Percentiles rank a stretch among this genome's conserved stretches.
These are phyloP conservation scores for Beauveria asiatica DNA, from an alignment of 2,329 filamentous ascomycete genomes.

Conservation along the genomic window DNA sequence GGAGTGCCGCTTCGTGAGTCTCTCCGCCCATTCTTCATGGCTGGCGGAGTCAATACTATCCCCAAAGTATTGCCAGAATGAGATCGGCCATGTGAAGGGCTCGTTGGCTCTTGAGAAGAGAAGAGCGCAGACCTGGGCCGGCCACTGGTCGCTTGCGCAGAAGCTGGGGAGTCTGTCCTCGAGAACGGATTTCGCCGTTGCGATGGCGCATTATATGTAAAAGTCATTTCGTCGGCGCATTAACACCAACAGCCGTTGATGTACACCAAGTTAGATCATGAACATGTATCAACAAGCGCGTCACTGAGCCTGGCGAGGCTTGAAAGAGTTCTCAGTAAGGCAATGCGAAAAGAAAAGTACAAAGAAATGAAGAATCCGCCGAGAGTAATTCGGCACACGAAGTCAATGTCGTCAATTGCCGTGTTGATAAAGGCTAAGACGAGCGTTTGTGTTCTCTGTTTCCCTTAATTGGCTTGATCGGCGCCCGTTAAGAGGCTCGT, in stretches of 20 bases:
- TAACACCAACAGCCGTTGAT: conserved; percentile 20
- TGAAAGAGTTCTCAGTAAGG: conserved; percentile 5
- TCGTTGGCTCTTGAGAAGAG: conserved; percentile 32
- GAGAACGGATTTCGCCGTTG: conserved; percentile 74
- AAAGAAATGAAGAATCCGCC: conserved; percentile 9
- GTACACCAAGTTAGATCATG: conserved; percentile 13
- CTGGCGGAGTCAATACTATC: conserved; percentile 30
- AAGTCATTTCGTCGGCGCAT: conserved; percentile 24
- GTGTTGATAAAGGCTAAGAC: neutral
- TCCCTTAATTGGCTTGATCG: neutral
- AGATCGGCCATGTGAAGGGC: conserved; percentile 55
- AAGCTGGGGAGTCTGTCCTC: conserved; percentile 59
- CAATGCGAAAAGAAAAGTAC: conserved; percentile 13
- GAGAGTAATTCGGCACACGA: neutral
- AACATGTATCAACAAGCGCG: conserved; percentile 20
- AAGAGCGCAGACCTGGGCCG: conserved; percentile 72
- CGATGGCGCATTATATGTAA: conserved; percentile 33
- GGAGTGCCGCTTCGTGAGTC: conserved; percentile 59
- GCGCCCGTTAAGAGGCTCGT: conserved; percentile 13
- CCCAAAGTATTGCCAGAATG: conserved; percentile 54
- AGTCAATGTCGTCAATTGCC: neutral
- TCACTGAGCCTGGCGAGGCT: neutral
- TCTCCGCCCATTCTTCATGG: conserved; percentile 34
- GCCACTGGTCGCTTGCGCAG: conserved; percentile 41
- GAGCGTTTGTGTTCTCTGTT: neutral